Evolutionary conservation across 352 stramenopile genomes (phyloP).

Genomic region (Phytophthora ohioensis): DNA sequence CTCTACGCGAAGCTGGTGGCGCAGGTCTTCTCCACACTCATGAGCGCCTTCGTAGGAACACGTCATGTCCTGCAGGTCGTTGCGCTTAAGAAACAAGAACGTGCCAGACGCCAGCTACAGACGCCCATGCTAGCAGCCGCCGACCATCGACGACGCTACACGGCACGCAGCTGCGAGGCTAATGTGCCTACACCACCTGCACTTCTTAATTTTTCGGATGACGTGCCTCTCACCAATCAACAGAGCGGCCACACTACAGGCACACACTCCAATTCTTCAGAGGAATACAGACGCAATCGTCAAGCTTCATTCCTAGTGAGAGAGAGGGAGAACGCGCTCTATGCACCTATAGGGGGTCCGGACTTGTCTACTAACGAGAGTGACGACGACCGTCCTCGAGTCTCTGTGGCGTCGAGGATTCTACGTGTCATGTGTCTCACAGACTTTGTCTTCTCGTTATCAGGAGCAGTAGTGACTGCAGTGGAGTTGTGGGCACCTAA

Average conservation of each 20-base stretch:
- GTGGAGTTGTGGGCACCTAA: conserved; percentile 54
- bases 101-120: conserved; percentile 35
- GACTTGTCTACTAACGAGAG: conserved; percentile 42
- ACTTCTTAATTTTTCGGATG: conserved; percentile 22
- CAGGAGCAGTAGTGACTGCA: conserved; percentile 62
- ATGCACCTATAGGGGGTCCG: conserved; percentile 25
- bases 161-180: conserved; percentile 20
- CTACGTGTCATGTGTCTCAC: conserved; percentile 76
- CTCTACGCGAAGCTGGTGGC: conserved; percentile 72
- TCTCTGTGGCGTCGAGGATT: conserved; percentile 71
- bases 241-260: conserved; percentile 28
- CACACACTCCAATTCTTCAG: conserved; percentile 44
- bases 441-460: conserved; percentile 76
- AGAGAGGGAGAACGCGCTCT: conserved; percentile 44
- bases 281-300: conserved; percentile 41
- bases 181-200: conserved; percentile 22
- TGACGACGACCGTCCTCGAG: conserved; percentile 43
- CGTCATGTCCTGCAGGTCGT: conserved; percentile 70
- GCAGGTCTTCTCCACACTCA: conserved; percentile 72
- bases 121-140: conserved; percentile 46
- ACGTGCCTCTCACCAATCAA: conserved; percentile 12
- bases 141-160: conserved; percentile 22
- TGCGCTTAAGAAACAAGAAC: conserved; percentile 42
- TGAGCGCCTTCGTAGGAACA: conserved; percentile 73
- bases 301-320: conserved; percentile 32